Conservation (phyloP, 768 basidiomycete genomes). For the Daedaleopsis sinensis region DNA sequence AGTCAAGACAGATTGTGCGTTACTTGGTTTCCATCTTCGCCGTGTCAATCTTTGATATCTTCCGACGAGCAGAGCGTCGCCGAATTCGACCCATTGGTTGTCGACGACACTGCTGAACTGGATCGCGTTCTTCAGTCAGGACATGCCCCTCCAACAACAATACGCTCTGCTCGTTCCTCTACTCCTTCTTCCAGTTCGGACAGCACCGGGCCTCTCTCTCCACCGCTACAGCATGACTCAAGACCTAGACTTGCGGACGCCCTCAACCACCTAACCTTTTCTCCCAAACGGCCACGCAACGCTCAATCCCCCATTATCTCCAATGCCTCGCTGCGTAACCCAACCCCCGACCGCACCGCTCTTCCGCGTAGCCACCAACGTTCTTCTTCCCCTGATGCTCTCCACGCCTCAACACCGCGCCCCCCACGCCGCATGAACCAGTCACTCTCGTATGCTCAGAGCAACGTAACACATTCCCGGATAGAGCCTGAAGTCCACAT, state of each 20-base stretch:
- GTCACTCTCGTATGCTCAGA: slow-evolving; percentile 29
- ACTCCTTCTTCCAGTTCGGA: slow-evolving; percentile 47
- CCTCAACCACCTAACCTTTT: slow-evolving; percentile 70
- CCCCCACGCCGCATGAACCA: slow-evolving; percentile 24
- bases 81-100: slow-evolving; percentile 58
- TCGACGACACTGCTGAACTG: slow-evolving; percentile 64
- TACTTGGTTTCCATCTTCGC: neutral
- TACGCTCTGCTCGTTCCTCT: slow-evolving; percentile 52
- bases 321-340: neutral
- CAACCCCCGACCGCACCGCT: slow-evolving; percentile 17
- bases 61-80: slow-evolving; percentile 36
- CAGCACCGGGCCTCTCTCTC: slow-evolving; percentile 45
- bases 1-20: slow-evolving; percentile 53
- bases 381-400: slow-evolving; percentile 14
- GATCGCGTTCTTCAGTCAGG: slow-evolving; percentile 64
- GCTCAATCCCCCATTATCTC: slow-evolving; percentile 31
- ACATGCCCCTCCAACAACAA: slow-evolving; percentile 43
- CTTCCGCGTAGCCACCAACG: slow-evolving; percentile 22
- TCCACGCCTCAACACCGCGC: slow-evolving; percentile 10
- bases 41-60: slow-evolving; percentile 2
- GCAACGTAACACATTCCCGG: slow-evolving; percentile 13
- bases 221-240: slow-evolving; percentile 39
- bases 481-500: slow-evolving; percentile 53
- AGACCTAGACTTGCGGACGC: slow-evolving; percentile 74
- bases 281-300: slow-evolving; percentile 73